A percentile compares a stretch with the other conserved stretches of the same genome.
Evolutionary conservation across 1,284 basidiomycete species (phyloP).

Genomic region (Lignosus rhinocerotis): DNA sequence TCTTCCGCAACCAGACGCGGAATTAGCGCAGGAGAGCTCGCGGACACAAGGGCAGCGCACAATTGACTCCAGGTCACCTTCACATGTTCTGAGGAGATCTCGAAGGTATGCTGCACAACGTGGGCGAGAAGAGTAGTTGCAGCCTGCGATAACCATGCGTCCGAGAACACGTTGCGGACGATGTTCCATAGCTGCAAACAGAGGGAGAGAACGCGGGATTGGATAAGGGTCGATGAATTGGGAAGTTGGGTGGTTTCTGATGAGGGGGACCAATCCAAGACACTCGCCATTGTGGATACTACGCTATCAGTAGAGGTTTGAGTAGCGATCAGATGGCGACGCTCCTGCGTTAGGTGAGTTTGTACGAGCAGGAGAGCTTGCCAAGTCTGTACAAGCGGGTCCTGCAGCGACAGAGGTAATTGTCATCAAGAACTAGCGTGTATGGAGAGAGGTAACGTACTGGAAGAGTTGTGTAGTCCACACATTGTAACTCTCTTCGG

Average conservation of each 20-base stretch:
- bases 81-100: constrained; percentile 38
- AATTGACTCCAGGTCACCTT: constrained; percentile 45
- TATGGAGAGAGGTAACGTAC: constrained; percentile 24
- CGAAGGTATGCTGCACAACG: constrained; percentile 42
- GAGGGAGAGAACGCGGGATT: constrained; percentile 37
- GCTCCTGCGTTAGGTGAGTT: constrained; percentile 42
- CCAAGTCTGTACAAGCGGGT: constrained; percentile 46
- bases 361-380: constrained; percentile 52
- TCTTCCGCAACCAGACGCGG: constrained; percentile 13
- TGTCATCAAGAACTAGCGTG: not conserved
- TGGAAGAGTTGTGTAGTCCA: constrained; percentile 13
- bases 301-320: constrained; percentile 32
- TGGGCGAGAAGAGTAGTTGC: constrained; percentile 46
- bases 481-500: constrained; percentile 12
- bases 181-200: constrained; percentile 49
- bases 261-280: constrained; percentile 23
- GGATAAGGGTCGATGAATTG: constrained; percentile 21
- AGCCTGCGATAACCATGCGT: constrained; percentile 38
- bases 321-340: constrained; percentile 36
- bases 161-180: constrained; percentile 47
- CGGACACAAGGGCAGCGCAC: constrained; percentile 44
- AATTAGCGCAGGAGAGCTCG: constrained; percentile 30
- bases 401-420: constrained; percentile 30
- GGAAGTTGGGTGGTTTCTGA: not conserved
- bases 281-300: constrained; percentile 25